phyloP scores from a whole-genome alignment of 495 filamentous ascomycete genomes.

The Daldinia caldariorum region DNA sequence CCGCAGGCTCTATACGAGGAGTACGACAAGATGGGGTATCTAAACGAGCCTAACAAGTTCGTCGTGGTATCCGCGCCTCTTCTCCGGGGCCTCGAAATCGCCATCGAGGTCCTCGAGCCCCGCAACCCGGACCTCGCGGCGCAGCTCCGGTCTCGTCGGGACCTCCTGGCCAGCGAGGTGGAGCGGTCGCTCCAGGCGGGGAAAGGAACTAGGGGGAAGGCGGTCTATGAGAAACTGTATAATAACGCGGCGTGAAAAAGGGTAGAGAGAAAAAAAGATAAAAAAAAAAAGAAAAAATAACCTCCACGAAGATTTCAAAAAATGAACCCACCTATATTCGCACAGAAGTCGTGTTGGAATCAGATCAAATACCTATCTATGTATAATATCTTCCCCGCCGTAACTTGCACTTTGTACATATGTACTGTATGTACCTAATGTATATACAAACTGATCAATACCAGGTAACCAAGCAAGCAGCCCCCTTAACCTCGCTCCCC shows the following conservation, averaged over 20 bases:
- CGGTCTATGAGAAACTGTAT: constrained; percentile 43
- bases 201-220: constrained; percentile 1
- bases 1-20: constrained; percentile 39
- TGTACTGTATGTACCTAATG: constrained; percentile 27
- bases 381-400: constrained; percentile 13
- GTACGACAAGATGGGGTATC: constrained; percentile 40
- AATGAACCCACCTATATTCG: background rate
- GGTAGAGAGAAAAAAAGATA: constrained; percentile 17
- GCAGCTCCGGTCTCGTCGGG: constrained; percentile 45
- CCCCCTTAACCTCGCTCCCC: no score
- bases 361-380: constrained; percentile 17
- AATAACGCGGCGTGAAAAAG: constrained; percentile 17
- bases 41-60: constrained; percentile 41
- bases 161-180: constrained; percentile 45
- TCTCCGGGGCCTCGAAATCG: constrained; percentile 54
- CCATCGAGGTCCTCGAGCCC: constrained; percentile 48
- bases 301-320: background rate
- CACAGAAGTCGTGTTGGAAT: background rate
- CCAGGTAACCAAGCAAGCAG: background rate
- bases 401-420: constrained; percentile 39
- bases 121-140: constrained; percentile 43
- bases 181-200: constrained; percentile 22
- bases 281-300: background rate
- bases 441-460: constrained; percentile 29
- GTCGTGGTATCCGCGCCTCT: constrained; percentile 46